Conservation (phyloP, 441 rosid species). For the Mallotus repandus region DNA sequence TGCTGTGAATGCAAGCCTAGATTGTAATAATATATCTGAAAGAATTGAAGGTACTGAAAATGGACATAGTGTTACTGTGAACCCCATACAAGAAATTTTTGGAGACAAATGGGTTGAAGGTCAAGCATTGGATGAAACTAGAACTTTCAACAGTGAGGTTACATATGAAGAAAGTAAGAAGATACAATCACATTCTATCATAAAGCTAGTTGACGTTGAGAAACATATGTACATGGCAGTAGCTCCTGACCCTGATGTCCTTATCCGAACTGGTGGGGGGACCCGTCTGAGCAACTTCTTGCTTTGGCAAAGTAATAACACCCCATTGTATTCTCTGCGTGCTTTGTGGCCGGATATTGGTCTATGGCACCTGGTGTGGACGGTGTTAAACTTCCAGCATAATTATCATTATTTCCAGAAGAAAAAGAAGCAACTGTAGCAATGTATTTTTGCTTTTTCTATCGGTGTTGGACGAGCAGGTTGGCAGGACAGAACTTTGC, state of each 20-base stretch:
- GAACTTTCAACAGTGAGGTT: slow-evolving; percentile 1
- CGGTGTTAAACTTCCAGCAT: slow-evolving; percentile 54
- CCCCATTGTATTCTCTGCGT: slow-evolving; percentile 48
- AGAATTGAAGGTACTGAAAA: slow-evolving; percentile 1
- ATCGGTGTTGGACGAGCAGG: neutral
- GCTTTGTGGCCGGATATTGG: slow-evolving; percentile 81
- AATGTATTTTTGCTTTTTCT: neutral
- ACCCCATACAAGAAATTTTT: neutral
- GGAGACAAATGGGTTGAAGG: slow-evolving; percentile 19
- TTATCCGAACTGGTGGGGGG: slow-evolving; percentile 72
- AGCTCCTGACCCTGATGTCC: slow-evolving; percentile 69
- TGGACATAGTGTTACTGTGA: slow-evolving; percentile 7
- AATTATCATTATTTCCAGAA: slow-evolving; percentile 52
- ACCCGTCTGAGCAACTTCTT: slow-evolving; percentile 72
- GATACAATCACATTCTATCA: slow-evolving; percentile 13
- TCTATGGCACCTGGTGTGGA: slow-evolving; percentile 57
- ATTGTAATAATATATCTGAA: slow-evolving; percentile 1
- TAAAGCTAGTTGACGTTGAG: slow-evolving; percentile 50
- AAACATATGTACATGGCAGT: slow-evolving; percentile 56
- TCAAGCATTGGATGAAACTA: slow-evolving; percentile 2
- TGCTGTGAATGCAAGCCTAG: slow-evolving; percentile 5
- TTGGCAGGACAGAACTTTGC: too few species aligned
- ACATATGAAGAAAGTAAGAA: slow-evolving; percentile 10
- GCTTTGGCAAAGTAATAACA: slow-evolving; percentile 57
- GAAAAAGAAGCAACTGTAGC: slow-evolving; percentile 50